Percentiles rank a stretch among this genome's conserved stretches.
These are phyloP conservation scores for Exophiala bonariae DNA, from an alignment of 2,329 filamentous ascomycete species.

Conservation along the genomic window DNA sequence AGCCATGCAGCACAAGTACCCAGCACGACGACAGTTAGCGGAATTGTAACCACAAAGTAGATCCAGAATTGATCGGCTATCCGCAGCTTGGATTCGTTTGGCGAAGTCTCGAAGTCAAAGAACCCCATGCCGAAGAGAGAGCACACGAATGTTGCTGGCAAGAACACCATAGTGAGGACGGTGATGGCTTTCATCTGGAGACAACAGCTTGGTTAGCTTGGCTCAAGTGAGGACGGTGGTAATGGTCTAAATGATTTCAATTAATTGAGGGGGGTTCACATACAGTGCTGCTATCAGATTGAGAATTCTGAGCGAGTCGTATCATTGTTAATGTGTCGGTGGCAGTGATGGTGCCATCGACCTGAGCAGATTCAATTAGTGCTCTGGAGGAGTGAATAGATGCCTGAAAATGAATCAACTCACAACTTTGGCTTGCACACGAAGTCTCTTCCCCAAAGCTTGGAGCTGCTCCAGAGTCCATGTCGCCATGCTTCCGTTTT, in stretches of 20 bases:
- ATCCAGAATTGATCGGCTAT: conserved; percentile 13
- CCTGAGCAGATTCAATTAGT: no score
- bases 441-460: conserved; percentile 5
- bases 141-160: conserved; percentile 37
- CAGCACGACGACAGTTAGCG: conserved; percentile 11
- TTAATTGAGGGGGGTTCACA: no score
- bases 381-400: no score
- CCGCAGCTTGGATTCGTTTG: neutral
- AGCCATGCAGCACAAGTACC: conserved; percentile 6
- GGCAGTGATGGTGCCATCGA: conserved; percentile 7
- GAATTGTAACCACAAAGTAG: conserved; percentile 13
- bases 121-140: conserved; percentile 18
- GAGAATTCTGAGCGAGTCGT: conserved; percentile 5
- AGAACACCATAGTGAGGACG: conserved; percentile 34
- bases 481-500: conserved; percentile 5
- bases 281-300: conserved; percentile 1
- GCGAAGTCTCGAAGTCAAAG: conserved; percentile 5
- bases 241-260: no score
- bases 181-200: conserved; percentile 35
- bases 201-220: no score
- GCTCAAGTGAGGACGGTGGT: no score
- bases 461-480: conserved; percentile 8
- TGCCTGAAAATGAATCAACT: neutral
- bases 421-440: conserved; percentile 7
- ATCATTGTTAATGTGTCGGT: conserved; percentile 12